Base-by-base conservation (phyloP, 768 basidiomycete species). In the Xerocomellus intermedius region DNA sequence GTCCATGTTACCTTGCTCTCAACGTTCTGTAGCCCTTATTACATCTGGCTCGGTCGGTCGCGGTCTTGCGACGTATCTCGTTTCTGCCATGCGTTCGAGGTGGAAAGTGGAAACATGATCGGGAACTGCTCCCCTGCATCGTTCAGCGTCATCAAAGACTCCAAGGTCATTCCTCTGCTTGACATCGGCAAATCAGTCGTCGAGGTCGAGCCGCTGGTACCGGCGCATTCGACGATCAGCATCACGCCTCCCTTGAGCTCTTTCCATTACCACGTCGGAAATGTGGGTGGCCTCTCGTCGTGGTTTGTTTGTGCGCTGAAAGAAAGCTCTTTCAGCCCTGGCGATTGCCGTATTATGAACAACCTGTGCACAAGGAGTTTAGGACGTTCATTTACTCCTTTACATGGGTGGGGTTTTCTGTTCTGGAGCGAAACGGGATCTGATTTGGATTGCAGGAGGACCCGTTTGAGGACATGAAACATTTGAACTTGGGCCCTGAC, bases 41-140 rank as follows among this genome's bases (percentile, higher is more conserved):
- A 89, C 66, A 82, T 91, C 60, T 89, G 86, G 80, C 76, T 91
- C 30, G 87, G 87, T 35, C 82, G 85, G 47, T 81, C 86, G 9
- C 82, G 86, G 24, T 71, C 77, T 4, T 79, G 82, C 55, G 83
- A 86, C 55, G 80, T 83, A 16, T 76, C 84, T 2, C 74, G 73
- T 3, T 76, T 79, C 44, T 77, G 77, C 46, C 80, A 83, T 59
- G 80, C 82, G 1, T 86, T 87, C 63, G 84, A 85, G 59, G 71
- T 82, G 21, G 82, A 86, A 59, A 75, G 82, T 8, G 87, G 85
- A 24, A 87, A 86, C 65, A 71, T 74, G 60, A 71, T 79, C 39
- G 82, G 81, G 26, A 81, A 76, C 54, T 76, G 74, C 57, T 80
- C 79, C 6, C 77, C 82, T 28, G 48, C 64, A 42, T 59, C 75